Evolutionary conservation across 192 early-diverging fungal species (phyloP).

Genomic region (Backusella macrospora): DNA sequence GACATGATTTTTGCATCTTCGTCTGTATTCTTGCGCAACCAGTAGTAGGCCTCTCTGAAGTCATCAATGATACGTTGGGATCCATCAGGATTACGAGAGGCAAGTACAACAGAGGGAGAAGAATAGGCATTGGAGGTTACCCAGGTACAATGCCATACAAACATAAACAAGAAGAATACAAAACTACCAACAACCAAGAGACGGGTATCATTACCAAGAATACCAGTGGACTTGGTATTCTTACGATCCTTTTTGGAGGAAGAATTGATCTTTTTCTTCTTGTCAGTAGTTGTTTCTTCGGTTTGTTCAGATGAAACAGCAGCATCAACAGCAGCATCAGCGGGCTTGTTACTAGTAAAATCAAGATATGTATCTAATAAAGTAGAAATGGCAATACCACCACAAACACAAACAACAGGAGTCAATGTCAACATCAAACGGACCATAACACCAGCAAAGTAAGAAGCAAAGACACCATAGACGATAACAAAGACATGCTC

Average conservation of each 20-base stretch:
- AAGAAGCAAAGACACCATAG: slow-evolving; percentile 96
- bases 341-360: slow-evolving; percentile 9
- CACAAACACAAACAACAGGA: slow-evolving; percentile 94
- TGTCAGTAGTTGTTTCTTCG: not conserved
- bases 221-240: slow-evolving; percentile 39
- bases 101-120: slow-evolving; percentile 96
- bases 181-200: slow-evolving; percentile 66
- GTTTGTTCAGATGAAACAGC: not conserved
- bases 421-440: slow-evolving; percentile 98
- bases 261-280: not conserved
- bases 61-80: slow-evolving; percentile 97
- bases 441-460: slow-evolving; percentile 99
- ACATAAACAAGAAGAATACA: slow-evolving; percentile 78
- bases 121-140: slow-evolving; percentile 98
- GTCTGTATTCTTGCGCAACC: slow-evolving; percentile 96
- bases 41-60: slow-evolving; percentile 99
- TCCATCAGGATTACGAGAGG: slow-evolving; percentile 85
- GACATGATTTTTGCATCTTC: slow-evolving; percentile 94
- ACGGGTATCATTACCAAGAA: slow-evolving; percentile 52
- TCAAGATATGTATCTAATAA: slow-evolving; percentile 86
- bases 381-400: slow-evolving; percentile 88
- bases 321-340: not conserved
- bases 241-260: slow-evolving; percentile 35
- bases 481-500: slow-evolving; percentile 98
- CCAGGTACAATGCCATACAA: slow-evolving; percentile 98